Percentiles rank a stretch among this genome's conserved stretches.
These are phyloP conservation scores for Geotrichum phurueaensis DNA, from an alignment of 1,139 yeast genomes.

Conservation along the genomic window DNA sequence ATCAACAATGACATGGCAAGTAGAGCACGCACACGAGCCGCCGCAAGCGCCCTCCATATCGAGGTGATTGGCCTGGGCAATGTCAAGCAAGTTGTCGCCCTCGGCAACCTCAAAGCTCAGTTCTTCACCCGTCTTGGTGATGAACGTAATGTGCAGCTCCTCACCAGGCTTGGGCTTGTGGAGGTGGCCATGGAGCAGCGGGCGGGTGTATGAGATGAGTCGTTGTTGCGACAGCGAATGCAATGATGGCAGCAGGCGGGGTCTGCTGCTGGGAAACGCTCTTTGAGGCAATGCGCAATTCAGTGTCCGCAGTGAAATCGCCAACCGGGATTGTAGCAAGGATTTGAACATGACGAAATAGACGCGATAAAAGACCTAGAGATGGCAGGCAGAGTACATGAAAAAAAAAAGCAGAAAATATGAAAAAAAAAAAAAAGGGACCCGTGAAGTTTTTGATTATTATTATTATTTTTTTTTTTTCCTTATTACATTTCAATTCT, in stretches of 20 bases:
- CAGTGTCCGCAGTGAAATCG: not conserved
- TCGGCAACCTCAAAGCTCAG: conserved; percentile 78
- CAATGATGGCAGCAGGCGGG: not conserved
- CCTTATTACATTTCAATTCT: not conserved
- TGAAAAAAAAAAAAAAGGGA: not conserved
- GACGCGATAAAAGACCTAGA: not conserved
- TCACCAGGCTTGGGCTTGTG: conserved; percentile 91
- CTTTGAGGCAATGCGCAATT: not conserved
- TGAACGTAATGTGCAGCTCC: conserved; percentile 82
- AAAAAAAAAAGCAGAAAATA: not conserved
- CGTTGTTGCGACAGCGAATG: not conserved
- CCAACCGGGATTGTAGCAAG: not conserved
- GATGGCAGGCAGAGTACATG: not conserved
- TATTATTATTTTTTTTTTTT: not conserved
- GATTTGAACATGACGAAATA: not conserved
- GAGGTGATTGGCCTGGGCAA: conserved; percentile 86
- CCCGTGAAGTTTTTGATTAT: not conserved
- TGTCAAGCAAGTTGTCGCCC: conserved; percentile 86
- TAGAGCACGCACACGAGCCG: conserved; percentile 97
- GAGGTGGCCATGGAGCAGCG: conserved; percentile 66
- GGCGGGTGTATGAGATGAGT: conserved; percentile 3
- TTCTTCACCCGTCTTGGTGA: conserved; percentile 86
- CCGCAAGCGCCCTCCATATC: conserved; percentile 99
- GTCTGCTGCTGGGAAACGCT: not conserved
- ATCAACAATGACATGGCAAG: conserved; percentile 93